Evolutionary conservation across 176 grass and related monocot species (phyloP), one percentile per base, ranked within the genome.

Genomic region (Secale cereale): DNA sequence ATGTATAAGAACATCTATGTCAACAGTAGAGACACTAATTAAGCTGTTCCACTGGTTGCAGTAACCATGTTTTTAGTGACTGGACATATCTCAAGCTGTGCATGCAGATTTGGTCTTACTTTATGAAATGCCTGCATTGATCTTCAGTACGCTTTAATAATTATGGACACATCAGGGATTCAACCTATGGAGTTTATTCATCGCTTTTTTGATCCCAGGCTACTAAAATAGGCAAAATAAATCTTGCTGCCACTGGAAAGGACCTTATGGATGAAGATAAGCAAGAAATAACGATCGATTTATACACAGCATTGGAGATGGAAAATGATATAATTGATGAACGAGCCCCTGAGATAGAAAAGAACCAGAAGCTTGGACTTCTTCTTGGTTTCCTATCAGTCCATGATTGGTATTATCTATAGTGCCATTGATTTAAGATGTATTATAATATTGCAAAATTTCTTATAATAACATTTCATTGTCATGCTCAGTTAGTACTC

Each of bases 261-360:
- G 97, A 99, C 77, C 94, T 99, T 78, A 99, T 99, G 97, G 97
- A 99, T 4, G 97, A 99, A 5, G 97, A 99, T 54, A 99, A 99
- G 59, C 97, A 96, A 91, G 97, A 99, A 92, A 71, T 97, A 28
- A 96, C 91, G 50, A 95, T 97, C 1, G 94, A 99, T 86, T 84
- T 99, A 17, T 91, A 88, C 86, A 91, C 97, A 60, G 86, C 90
- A 50, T 86, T 95, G 75, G 97, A 99, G 88, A 92, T 94, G 94
- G 97, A 99, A 85, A 90, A 81, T 71, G 90, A 92, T 89, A 88
- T 91, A 71, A 80, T 99, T 90, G 83, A 65, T 35, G 93, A 99
- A 83, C 81, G 94, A 78, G 90, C 82, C 28, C 77, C 84, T 88
- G 97, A 99, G 88, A 77, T 96, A 65, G 87, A 88, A 65, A 99